Percentiles rank a stretch among this genome's conserved stretches.
These are phyloP conservation scores for Colletotrichum sp. DNA, from an alignment of 2,329 filamentous ascomycete species.

Conservation along the genomic window DNA sequence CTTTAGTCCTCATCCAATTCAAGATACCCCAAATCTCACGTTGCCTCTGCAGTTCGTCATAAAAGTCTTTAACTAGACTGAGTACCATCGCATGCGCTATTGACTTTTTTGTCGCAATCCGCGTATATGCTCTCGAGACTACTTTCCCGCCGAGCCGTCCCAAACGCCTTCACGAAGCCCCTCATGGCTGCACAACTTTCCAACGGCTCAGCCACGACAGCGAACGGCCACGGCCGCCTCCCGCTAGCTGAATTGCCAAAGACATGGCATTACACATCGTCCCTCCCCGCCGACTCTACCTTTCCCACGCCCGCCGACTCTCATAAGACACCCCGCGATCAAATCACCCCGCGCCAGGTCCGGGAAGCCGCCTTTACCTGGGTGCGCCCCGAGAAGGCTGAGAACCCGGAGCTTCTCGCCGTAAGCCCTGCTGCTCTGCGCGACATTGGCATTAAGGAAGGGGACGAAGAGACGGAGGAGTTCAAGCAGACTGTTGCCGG, in stretches of 20 bases:
- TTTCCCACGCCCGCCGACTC: slow-evolving; percentile 84
- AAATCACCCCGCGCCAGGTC: slow-evolving; percentile 82
- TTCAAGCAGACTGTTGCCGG: slow-evolving; percentile 83
- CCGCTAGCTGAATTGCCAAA: slow-evolving; percentile 65
- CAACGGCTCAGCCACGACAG: slow-evolving; percentile 26
- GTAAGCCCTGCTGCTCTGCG: slow-evolving; percentile 80
- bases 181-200: slow-evolving; percentile 38
- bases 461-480: slow-evolving; percentile 72
- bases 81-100: not conserved
- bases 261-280: slow-evolving; percentile 69
- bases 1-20: not conserved
- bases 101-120: not conserved
- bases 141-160: slow-evolving; percentile 33
- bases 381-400: slow-evolving; percentile 78
- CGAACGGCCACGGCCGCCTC: slow-evolving; percentile 28
- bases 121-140: slow-evolving; percentile 36
- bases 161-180: slow-evolving; percentile 27
- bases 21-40: slow-evolving; percentile 1
- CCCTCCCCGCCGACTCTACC: slow-evolving; percentile 75
- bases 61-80: not conserved
- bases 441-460: slow-evolving; percentile 77
- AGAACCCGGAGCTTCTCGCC: slow-evolving; percentile 79
- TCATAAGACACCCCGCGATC: slow-evolving; percentile 78
- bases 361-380: slow-evolving; percentile 87
- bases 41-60: not conserved